A percentile compares a stretch with the other conserved stretches of the same genome.
These are phyloP conservation scores for Diplodia seriata DNA, from an alignment of 2,329 filamentous ascomycete genomes.

Conservation along the genomic window DNA sequence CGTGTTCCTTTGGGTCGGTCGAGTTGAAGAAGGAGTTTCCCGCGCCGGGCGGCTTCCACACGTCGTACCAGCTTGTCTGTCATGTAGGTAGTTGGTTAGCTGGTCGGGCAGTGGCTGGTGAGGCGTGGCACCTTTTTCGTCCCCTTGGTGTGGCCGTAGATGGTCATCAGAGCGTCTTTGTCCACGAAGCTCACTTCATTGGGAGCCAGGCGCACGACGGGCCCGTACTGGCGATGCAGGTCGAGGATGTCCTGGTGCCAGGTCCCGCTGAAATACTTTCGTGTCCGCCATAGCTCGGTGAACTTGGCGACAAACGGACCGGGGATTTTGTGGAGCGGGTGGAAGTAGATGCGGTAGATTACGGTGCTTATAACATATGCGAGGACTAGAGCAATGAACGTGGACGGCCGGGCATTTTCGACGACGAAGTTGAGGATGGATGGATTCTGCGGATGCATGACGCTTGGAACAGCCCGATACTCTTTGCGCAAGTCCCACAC, in stretches of 20 bases:
- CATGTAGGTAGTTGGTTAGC: not conserved
- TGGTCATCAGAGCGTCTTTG: slow-evolving; percentile 46
- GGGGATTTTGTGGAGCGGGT: slow-evolving; percentile 53
- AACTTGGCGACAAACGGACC: slow-evolving; percentile 49
- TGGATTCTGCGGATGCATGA: no score
- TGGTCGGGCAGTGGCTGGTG: no score
- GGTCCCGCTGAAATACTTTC: slow-evolving; percentile 34
- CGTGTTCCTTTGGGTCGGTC: not conserved
- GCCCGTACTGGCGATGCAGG: slow-evolving; percentile 51
- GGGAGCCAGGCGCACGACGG: slow-evolving; percentile 51
- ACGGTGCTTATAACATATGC: slow-evolving; percentile 35
- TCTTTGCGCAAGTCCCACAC: no score
- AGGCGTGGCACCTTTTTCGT: slow-evolving; percentile 33
- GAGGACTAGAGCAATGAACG: not conserved
- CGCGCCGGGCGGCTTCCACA: not conserved
- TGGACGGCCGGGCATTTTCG: not conserved
- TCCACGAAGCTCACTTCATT: slow-evolving; percentile 53
- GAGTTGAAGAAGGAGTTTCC: slow-evolving; percentile 11
- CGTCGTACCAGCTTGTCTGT: slow-evolving; percentile 8
- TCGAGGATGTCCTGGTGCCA: slow-evolving; percentile 42
- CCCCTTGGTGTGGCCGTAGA: slow-evolving; percentile 43
- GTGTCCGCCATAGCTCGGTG: slow-evolving; percentile 30
- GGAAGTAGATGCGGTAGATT: slow-evolving; percentile 52
- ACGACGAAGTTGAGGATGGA: not conserved
- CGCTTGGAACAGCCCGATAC: no score